A percentile compares a stretch with the other conserved stretches of the same genome.
Conservation (phyloP, 1,139 yeast species). For the Hanseniaspora gamundiae region DNA sequence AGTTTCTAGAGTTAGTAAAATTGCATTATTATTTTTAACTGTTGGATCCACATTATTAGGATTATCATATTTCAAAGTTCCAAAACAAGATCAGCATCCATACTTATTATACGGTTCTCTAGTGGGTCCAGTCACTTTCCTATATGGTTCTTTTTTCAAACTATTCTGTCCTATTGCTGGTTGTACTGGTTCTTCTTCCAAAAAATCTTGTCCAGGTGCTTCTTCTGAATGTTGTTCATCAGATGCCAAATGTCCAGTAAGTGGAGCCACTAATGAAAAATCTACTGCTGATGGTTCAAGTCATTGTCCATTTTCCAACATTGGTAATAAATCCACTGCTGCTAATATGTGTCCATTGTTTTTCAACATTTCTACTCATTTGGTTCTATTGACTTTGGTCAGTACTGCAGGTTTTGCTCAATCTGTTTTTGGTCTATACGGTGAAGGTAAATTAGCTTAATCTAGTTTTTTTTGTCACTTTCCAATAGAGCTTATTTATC, state of each 20-base stretch:
- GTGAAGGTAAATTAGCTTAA: constrained; percentile 16
- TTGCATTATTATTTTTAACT: constrained; percentile 17
- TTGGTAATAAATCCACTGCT: neutral
- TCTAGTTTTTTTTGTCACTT: neutral
- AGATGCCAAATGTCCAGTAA: constrained; percentile 4
- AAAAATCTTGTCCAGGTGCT: constrained; percentile 9
- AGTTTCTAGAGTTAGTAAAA: constrained; percentile 16
- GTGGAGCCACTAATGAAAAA: constrained; percentile 2
- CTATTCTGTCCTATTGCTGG: constrained; percentile 2
- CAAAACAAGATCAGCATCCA: constrained; percentile 23
- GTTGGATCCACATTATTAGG: constrained; percentile 23
- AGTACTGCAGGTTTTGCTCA: constrained; percentile 19
- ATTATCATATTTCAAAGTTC: constrained; percentile 23
- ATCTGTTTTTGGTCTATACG: constrained; percentile 22
- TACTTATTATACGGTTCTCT: constrained; percentile 26
- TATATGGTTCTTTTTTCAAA: constrained; percentile 12
- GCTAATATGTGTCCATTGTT: constrained; percentile 10
- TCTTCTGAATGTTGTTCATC: constrained; percentile 4
- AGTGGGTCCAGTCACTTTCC: constrained; percentile 21
- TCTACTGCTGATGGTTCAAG: constrained; percentile 2
- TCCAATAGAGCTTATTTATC: neutral
- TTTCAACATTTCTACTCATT: constrained; percentile 11
- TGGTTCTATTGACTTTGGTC: constrained; percentile 12
- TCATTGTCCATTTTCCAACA: constrained; percentile 8
- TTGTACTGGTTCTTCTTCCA: constrained; percentile 9